Evolutionary conservation across 192 early-diverging fungal genomes (phyloP).

Genomic region (Coemansia sp.): DNA sequence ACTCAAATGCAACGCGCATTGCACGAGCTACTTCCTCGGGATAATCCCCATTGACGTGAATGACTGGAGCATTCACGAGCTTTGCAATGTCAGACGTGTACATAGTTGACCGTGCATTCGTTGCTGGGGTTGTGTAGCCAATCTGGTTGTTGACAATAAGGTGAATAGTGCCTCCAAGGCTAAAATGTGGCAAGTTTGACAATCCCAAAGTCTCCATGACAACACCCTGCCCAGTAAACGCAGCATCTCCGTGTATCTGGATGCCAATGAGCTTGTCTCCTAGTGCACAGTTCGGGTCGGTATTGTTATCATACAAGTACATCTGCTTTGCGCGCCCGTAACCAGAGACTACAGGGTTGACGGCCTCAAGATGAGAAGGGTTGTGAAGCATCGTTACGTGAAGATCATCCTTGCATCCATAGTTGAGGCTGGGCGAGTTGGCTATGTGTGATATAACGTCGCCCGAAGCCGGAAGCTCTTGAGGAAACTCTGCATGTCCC

Average conservation of each 20-base stretch:
- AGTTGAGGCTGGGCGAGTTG: slow-evolving; percentile 75
- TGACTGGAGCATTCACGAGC: slow-evolving; percentile 92
- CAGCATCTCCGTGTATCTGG: slow-evolving; percentile 94
- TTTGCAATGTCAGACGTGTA: slow-evolving; percentile 96
- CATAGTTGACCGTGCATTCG: slow-evolving; percentile 87
- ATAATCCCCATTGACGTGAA: slow-evolving; percentile 95
- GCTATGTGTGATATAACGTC: slow-evolving; percentile 93
- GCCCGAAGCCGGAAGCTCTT: slow-evolving; percentile 72
- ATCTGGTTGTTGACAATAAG: slow-evolving; percentile 99
- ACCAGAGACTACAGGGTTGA: slow-evolving; percentile 94
- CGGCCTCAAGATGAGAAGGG: slow-evolving; percentile 95
- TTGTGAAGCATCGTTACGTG: slow-evolving; percentile 93
- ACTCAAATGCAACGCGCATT: slow-evolving; percentile 81
- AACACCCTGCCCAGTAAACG: slow-evolving; percentile 86
- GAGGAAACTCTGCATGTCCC: slow-evolving; percentile 89
- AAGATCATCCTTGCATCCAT: slow-evolving; percentile 57
- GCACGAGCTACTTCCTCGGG: slow-evolving; percentile 92
- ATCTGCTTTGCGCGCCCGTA: slow-evolving; percentile 96
- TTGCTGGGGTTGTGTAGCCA: slow-evolving; percentile 94
- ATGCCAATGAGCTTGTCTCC: slow-evolving; percentile 94
- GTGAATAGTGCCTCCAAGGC: slow-evolving; percentile 92
- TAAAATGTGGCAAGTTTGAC: slow-evolving; percentile 94
- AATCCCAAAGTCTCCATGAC: slow-evolving; percentile 95
- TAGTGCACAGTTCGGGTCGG: slow-evolving; percentile 71
- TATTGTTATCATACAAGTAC: slow-evolving; percentile 66